Percentiles rank a stretch among this genome's conserved stretches.
Conservation (phyloP, 2,329 filamentous ascomycete genomes). For the Ceratocystis alfenasii region DNA sequence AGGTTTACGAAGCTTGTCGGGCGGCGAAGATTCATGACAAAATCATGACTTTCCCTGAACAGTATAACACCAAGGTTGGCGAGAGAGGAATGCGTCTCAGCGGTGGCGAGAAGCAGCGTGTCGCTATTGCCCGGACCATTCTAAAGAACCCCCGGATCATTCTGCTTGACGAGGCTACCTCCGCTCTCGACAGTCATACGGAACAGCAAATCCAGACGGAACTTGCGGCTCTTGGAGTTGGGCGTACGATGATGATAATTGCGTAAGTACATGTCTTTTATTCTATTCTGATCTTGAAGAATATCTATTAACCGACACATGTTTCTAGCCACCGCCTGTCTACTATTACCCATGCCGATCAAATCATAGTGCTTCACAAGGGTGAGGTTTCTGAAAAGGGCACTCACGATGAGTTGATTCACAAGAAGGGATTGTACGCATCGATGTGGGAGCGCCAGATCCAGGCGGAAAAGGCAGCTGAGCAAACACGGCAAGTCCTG, state of each 20-base stretch:
- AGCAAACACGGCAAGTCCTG: slow-evolving; percentile 40
- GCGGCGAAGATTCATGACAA: slow-evolving; percentile 89
- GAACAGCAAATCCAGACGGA: slow-evolving; percentile 88
- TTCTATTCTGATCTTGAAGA: not conserved
- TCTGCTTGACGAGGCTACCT: slow-evolving; percentile 85
- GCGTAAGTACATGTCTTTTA: slow-evolving; percentile 47
- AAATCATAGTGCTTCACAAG: slow-evolving; percentile 66
- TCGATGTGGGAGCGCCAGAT: slow-evolving; percentile 88
- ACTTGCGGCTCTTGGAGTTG: slow-evolving; percentile 66
- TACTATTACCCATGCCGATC: slow-evolving; percentile 74
- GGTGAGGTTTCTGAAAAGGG: slow-evolving; percentile 69
- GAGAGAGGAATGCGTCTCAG: slow-evolving; percentile 78
- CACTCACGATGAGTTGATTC: slow-evolving; percentile 64
- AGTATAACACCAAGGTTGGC: slow-evolving; percentile 80
- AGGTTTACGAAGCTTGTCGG: slow-evolving; percentile 69
- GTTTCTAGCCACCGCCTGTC: slow-evolving; percentile 58
- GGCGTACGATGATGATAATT: slow-evolving; percentile 88
- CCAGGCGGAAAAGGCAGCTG: slow-evolving; percentile 57
- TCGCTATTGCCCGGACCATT: slow-evolving; percentile 86
- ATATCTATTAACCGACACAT: slow-evolving; percentile 24
- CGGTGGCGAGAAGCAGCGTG: slow-evolving; percentile 85
- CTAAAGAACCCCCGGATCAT: slow-evolving; percentile 87
- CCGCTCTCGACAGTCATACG: slow-evolving; percentile 80
- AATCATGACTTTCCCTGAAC: slow-evolving; percentile 77
- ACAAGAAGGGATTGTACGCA: slow-evolving; percentile 58